A percentile compares a stretch with the other conserved stretches of the same genome.
These are phyloP conservation scores for Calonectria pseudoreteaudii DNA, from an alignment of 2,329 filamentous ascomycete species.

Conservation along the genomic window DNA sequence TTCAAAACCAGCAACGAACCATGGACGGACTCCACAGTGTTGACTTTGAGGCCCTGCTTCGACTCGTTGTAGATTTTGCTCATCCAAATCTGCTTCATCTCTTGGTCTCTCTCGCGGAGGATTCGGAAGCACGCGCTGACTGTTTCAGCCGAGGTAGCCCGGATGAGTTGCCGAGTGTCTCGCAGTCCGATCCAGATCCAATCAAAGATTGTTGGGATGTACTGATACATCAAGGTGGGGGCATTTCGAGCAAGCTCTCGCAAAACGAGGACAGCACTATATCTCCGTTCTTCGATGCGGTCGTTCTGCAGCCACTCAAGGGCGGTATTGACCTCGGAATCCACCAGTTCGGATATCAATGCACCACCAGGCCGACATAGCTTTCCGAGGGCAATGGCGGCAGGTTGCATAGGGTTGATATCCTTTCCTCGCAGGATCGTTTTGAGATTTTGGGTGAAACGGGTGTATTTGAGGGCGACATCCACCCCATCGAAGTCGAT, in stretches of 20 bases:
- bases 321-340: constrained; percentile 95
- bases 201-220: constrained; percentile 94
- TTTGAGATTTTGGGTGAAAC: constrained; percentile 91
- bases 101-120: constrained; percentile 90
- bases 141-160: constrained; percentile 90
- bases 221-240: constrained; percentile 94
- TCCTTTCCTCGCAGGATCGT: constrained; percentile 92
- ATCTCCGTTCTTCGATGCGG: constrained; percentile 90
- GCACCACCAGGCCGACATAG: constrained; percentile 93
- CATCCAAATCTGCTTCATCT: constrained; percentile 90
- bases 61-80: constrained; percentile 90
- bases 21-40: constrained; percentile 88
- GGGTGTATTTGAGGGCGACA: constrained; percentile 90
- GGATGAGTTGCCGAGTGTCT: constrained; percentile 90
- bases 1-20: constrained; percentile 94
- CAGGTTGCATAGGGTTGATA: constrained; percentile 88
- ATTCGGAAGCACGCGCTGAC: constrained; percentile 97
- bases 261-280: constrained; percentile 91
- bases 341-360: constrained; percentile 93
- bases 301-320: constrained; percentile 98
- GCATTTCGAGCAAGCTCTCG: constrained; percentile 93
- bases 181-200: constrained; percentile 95
- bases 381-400: constrained; percentile 88
- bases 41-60: constrained; percentile 80
- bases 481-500: constrained; percentile 98